These are phyloP conservation scores for Ustilago loliicola DNA, from an alignment of 1,284 basidiomycete genomes.

Conservation along the genomic window DNA sequence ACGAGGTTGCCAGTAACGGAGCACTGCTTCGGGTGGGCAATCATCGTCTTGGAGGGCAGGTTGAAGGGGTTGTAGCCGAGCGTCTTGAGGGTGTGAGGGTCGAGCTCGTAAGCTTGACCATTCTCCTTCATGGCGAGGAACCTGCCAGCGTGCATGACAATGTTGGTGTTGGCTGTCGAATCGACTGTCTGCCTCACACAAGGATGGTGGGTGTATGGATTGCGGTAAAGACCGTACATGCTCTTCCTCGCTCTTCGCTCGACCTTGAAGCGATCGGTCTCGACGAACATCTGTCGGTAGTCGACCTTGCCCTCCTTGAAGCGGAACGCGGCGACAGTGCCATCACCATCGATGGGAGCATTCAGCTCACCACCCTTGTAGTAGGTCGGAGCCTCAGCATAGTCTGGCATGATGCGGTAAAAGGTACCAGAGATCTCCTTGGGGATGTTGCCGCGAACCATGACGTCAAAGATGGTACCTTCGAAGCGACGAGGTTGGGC, in stretches of 20 bases:
- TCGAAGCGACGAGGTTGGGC: constrained; percentile 41
- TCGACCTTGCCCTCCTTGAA: constrained; percentile 45
- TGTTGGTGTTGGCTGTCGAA: constrained; percentile 44
- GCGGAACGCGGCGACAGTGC: constrained; percentile 41
- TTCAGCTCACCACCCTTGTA: constrained; percentile 37
- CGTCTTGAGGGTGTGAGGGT: constrained; percentile 50
- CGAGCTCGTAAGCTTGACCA: constrained; percentile 40
- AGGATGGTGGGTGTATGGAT: constrained; percentile 46
- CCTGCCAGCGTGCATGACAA: constrained; percentile 41
- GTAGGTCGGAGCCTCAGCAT: constrained; percentile 28
- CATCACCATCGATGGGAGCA: constrained; percentile 45
- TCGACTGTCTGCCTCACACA: constrained; percentile 39
- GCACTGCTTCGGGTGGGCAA: constrained; percentile 48
- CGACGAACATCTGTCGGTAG: constrained; percentile 37
- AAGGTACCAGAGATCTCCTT: constrained; percentile 43
- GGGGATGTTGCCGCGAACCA: constrained; percentile 31
- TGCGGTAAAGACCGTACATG: constrained; percentile 44
- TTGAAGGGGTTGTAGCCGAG: constrained; percentile 50
- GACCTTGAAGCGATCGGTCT: constrained; percentile 45
- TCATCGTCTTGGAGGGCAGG: constrained; percentile 44
- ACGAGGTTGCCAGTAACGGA: constrained; percentile 43
- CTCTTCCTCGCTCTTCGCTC: constrained; percentile 35
- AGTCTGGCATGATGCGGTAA: constrained; percentile 52
- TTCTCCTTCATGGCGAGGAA: constrained; percentile 53
- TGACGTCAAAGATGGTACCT: constrained; percentile 37